Evolutionary conservation across 306 rosid genomes (phyloP).

Genomic region (Crataegus laevigata): DNA sequence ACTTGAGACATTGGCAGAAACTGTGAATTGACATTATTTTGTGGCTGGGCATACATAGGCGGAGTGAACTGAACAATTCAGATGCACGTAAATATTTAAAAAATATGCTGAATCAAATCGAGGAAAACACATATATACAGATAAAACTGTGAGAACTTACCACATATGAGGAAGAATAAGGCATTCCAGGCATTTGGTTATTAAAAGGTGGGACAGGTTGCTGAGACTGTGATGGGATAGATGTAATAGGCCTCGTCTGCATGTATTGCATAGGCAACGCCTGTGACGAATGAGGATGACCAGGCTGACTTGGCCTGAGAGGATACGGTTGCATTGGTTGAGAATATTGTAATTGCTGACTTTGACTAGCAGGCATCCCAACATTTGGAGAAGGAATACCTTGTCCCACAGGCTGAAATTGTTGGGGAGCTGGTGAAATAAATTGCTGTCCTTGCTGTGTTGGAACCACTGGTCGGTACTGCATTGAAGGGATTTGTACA

Average conservation of each 20-base stretch:
- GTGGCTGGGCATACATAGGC: conserved; percentile 55
- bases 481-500: conserved; percentile 19
- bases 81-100: background rate
- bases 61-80: conserved; percentile 49
- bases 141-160: conserved; percentile 35
- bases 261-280: conserved; percentile 53
- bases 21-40: conserved; percentile 54
- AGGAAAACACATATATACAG: background rate
- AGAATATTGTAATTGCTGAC: conserved; percentile 71
- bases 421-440: conserved; percentile 52
- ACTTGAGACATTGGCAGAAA: conserved; percentile 72
- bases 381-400: conserved; percentile 53
- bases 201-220: conserved; percentile 52
- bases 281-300: conserved; percentile 62
- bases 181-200: conserved; percentile 77
- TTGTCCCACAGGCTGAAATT: conserved; percentile 68
- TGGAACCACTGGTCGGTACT: conserved; percentile 77
- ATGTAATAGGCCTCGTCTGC: conserved; percentile 69
- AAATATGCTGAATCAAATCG: conserved; percentile 5
- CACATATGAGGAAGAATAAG: conserved; percentile 57
- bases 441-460: conserved; percentile 73
- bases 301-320: conserved; percentile 65
- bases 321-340: conserved; percentile 79
- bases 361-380: conserved; percentile 59
- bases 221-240: conserved; percentile 62